phyloP scores from a whole-genome alignment of 306 rosid species.

The Lithocarpus polystachyus region DNA sequence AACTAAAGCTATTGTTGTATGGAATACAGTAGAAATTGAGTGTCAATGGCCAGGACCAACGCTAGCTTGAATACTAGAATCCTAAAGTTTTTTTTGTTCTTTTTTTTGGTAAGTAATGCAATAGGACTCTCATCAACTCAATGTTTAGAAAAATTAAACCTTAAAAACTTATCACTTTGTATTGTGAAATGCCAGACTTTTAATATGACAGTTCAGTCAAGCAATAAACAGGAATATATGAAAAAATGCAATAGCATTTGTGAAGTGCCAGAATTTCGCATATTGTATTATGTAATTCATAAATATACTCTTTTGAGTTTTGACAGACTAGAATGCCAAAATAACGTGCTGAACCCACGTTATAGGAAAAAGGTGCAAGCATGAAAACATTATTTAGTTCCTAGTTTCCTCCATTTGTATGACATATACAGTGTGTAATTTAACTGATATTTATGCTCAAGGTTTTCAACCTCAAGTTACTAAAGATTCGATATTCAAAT shows the following conservation, averaged over 20 bases:
- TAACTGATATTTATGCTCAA: neutral
- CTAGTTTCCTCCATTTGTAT: neutral
- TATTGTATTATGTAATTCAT: neutral
- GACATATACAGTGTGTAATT: neutral
- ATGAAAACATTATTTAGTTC: neutral
- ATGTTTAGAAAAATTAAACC: neutral
- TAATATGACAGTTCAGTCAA: neutral
- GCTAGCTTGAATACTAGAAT: neutral
- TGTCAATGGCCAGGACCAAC: neutral
- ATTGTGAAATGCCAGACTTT: neutral
- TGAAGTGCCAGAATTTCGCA: neutral
- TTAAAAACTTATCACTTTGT: neutral
- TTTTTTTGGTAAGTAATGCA: neutral
- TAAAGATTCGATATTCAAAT: neutral
- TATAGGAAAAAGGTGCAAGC: neutral
- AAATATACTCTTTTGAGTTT: neutral
- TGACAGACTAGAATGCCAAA: neutral
- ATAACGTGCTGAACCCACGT: neutral
- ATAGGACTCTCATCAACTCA: neutral
- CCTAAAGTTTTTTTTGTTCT: neutral
- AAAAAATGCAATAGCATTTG: neutral
- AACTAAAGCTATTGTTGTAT: neutral
- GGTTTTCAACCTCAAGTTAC: neutral
- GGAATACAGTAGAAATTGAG: neutral
- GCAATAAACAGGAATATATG: neutral